phyloP scores from a whole-genome alignment of 257 asterid species.

The Solanum chilense region DNA sequence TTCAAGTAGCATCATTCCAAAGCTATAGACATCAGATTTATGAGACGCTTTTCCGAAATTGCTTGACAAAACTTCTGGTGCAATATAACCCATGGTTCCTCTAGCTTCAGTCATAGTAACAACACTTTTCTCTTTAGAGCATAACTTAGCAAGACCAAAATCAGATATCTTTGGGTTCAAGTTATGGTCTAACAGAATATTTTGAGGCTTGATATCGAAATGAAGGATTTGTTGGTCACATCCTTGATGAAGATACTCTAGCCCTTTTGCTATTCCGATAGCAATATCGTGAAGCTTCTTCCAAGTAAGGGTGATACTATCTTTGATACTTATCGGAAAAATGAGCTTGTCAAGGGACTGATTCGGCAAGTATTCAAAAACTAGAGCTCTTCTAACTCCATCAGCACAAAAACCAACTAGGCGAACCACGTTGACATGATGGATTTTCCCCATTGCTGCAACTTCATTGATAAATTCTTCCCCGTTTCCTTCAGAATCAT shows the following conservation, averaged over 20 bases:
- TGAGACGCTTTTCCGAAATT: conserved; percentile 19
- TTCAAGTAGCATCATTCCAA: conserved; percentile 28
- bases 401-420: conserved; percentile 34
- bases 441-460: conserved; percentile 26
- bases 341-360: conserved; percentile 26
- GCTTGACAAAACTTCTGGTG: conserved; percentile 29
- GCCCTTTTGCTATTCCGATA: conserved; percentile 22
- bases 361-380: conserved; percentile 26
- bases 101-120: conserved; percentile 22
- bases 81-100: conserved; percentile 30
- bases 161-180: conserved; percentile 20
- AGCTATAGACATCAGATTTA: conserved; percentile 28
- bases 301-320: not conserved
- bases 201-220: conserved; percentile 13
- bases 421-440: conserved; percentile 21
- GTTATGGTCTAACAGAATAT: conserved; percentile 17
- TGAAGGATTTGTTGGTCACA: conserved; percentile 8
- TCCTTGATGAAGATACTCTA: conserved; percentile 14
- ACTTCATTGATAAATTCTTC: conserved; percentile 41
- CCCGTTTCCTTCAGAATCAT: conserved; percentile 20
- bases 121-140: conserved; percentile 9
- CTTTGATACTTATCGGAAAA: not conserved
- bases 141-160: conserved; percentile 26
- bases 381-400: conserved; percentile 22
- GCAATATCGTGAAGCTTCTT: conserved; percentile 7